Evolutionary conservation across 139 green algal species (phyloP), one percentile per base, ranked within the genome.

Genomic region (Chlorella vulgaris): DNA sequence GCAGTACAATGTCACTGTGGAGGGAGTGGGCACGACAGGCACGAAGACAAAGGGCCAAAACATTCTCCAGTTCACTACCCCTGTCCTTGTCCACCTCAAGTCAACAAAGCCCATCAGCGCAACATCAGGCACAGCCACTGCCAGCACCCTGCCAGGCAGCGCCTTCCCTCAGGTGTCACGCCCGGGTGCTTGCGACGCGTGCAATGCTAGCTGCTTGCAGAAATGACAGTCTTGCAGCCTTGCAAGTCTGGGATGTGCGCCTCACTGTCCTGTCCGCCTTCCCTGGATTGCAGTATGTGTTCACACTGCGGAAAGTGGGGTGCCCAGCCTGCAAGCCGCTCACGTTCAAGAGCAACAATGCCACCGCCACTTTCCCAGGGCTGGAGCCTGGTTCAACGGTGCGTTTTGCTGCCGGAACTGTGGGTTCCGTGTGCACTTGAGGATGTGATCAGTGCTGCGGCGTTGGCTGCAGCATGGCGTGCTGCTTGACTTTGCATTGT

Each of bases 271-370:
- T n/a, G n/a, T n/a, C n/a, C n/a, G n/a, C n/a, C n/a, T n/a, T n/a
- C n/a, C n/a, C n/a, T n/a, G n/a, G n/a, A 7, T 18, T 31, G 35
- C 65, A 71, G 65, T 71, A 71, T 35, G 21, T 71, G 31, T 71
- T 71, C 65, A 71, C 65, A 2, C 31, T 71, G 18, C 3, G 35
- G 35, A 71, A 71, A 3, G 65, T 42, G 31, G 36, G 31, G 3
- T 71, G 65, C 65, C 31, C 65, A 29, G 1, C 18, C 28, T 71
- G 65, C 65, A 71, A 65, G 55, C 55, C 65, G 33, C 65, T 47
- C 19, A 71, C 35, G 10, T 71, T 71, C 36, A 26, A 28, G 33
- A 71, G 65, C 65, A 1, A 28, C 65, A 71, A 21, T 22, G 13
- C 18, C 8, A 51, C 36, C 18, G 21, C n/a, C 33, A 51, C 29